Conservation (phyloP, 2,329 filamentous ascomycete species). For the Pseudogymnoascus pannorum region DNA sequence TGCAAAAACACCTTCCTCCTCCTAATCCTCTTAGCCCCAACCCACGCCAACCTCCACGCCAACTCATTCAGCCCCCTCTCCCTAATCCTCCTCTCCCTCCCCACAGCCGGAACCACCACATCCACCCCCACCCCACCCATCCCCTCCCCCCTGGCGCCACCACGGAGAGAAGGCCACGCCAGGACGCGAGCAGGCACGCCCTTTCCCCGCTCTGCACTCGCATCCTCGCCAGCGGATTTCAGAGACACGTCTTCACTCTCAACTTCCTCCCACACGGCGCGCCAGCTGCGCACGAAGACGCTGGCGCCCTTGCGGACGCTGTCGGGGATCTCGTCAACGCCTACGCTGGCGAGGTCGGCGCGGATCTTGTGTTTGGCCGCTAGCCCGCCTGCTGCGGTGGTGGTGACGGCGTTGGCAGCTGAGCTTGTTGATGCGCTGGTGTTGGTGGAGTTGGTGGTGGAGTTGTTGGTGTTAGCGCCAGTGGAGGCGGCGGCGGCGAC, state of each 20-base stretch:
- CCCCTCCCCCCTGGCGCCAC: not conserved
- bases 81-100: not conserved
- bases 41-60: not conserved
- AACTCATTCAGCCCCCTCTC: constrained; percentile 1
- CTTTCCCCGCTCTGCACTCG: not conserved
- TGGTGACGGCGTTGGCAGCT: no score
- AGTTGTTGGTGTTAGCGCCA: no score
- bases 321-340: constrained; percentile 93
- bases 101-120: not conserved
- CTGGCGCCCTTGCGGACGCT: constrained; percentile 86
- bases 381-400: not conserved
- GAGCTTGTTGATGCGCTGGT: not conserved
- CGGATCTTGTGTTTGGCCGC: constrained; percentile 44
- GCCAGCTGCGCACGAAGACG: constrained; percentile 81
- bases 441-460: not conserved
- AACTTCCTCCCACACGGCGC: not conserved
- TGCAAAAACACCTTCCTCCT: not conserved
- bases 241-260: not conserved
- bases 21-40: not conserved
- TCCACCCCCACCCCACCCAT: not conserved
- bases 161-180: not conserved
- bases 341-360: constrained; percentile 85
- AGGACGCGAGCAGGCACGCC: not conserved
- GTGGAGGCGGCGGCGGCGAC: no score
- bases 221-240: not conserved